Evolutionary conservation across 192 early-diverging fungal species (phyloP).

Genomic region (Gorgonomyces haynaldii): DNA sequence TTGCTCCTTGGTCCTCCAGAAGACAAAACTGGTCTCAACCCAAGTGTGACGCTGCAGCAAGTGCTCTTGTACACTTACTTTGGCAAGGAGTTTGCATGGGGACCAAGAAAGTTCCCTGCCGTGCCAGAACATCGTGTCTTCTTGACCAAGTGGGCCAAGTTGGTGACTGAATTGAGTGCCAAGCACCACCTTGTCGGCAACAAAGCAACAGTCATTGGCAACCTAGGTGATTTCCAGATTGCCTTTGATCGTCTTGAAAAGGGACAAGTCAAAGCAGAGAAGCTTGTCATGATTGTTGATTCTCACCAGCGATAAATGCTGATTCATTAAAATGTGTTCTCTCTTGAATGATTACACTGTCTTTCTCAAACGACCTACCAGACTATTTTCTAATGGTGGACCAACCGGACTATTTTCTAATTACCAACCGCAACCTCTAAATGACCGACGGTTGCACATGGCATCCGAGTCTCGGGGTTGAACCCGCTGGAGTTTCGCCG

Average conservation of each 20-base stretch:
- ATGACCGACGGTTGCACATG: too few relatives aligned
- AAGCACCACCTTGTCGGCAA: conserved; percentile 2
- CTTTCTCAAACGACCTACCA: too few relatives aligned
- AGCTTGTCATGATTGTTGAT: conserved; percentile 22
- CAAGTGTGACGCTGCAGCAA: conserved; percentile 2
- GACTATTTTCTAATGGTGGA: too few relatives aligned
- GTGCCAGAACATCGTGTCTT: not conserved
- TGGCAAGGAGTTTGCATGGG: conserved; percentile 11
- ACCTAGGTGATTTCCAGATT: conserved; percentile 18
- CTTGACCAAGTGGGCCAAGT: not conserved
- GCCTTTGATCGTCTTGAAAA: conserved; percentile 16
- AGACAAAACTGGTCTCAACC: conserved; percentile 3
- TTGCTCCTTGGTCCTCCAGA: not conserved
- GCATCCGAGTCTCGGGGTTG: too few relatives aligned
- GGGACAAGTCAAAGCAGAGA: conserved; percentile 20
- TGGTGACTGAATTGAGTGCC: not conserved
- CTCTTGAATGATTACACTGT: too few relatives aligned
- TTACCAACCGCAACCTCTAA: too few relatives aligned
- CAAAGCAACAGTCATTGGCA: conserved; percentile 6
- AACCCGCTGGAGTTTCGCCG: too few relatives aligned
- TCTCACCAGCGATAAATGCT: too few relatives aligned
- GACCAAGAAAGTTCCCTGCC: conserved; percentile 1
- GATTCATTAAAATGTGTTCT: too few relatives aligned
- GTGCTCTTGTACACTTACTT: conserved; percentile 17
- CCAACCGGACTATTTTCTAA: too few relatives aligned